Percentiles rank a stretch among this genome's conserved stretches.
Evolutionary conservation across 768 basidiomycete species (phyloP).

Genomic region (Calocybe indica): DNA sequence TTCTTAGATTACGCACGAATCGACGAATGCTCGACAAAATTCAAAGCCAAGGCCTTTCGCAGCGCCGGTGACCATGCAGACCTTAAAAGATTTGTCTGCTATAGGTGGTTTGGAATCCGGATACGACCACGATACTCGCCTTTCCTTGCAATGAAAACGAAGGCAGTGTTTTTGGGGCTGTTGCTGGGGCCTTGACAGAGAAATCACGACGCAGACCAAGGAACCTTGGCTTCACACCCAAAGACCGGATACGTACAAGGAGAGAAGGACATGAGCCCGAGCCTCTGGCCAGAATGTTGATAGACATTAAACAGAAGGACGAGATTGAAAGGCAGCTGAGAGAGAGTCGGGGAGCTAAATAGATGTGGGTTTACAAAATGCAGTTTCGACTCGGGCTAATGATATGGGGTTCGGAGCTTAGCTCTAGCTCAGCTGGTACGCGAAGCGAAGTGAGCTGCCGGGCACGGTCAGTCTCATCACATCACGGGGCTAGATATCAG

Average conservation of each 20-base stretch:
- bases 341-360: slow-evolving; percentile 1
- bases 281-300: too few relatives aligned
- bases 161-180: slow-evolving; percentile 48
- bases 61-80: slow-evolving; percentile 89
- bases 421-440: too few relatives aligned
- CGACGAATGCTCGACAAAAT: slow-evolving; percentile 86
- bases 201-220: neutral
- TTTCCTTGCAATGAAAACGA: slow-evolving; percentile 78
- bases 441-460: too few relatives aligned
- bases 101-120: neutral
- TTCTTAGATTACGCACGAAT: slow-evolving; percentile 50
- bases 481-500: too few relatives aligned
- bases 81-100: slow-evolving; percentile 34
- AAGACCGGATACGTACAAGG: too few relatives aligned
- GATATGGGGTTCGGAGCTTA: too few relatives aligned
- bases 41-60: slow-evolving; percentile 88
- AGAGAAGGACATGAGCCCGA: too few relatives aligned
- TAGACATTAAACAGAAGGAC: too few relatives aligned
- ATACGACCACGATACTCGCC: slow-evolving; percentile 30
- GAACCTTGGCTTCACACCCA: neutral
- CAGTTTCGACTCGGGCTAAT: too few relatives aligned
- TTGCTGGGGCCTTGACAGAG: slow-evolving; percentile 3
- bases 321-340: neutral
- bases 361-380: too few relatives aligned
- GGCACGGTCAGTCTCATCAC: too few relatives aligned